These are phyloP conservation scores for Dalbergia cultrata DNA, from an alignment of 306 rosid species.

Conservation along the genomic window DNA sequence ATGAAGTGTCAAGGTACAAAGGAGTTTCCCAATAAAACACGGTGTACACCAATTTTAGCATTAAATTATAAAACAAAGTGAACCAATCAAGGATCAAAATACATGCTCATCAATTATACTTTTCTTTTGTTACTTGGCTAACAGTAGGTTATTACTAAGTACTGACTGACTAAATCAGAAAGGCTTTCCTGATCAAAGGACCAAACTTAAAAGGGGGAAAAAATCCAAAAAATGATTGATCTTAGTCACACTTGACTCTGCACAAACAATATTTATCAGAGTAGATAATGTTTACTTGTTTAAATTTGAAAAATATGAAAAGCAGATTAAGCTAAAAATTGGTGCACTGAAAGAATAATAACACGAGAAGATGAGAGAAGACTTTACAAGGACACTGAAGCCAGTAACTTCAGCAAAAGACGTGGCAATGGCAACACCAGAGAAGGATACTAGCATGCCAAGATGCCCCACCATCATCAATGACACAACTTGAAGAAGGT, in stretches of 20 bases:
- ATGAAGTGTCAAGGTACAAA: neutral
- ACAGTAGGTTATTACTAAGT: neutral
- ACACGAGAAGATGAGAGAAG: neutral
- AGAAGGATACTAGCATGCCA: constrained; percentile 51
- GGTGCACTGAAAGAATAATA: neutral
- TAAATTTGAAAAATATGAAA: constrained; percentile 7
- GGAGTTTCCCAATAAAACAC: neutral
- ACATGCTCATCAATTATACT: neutral
- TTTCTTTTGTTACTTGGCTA: constrained; percentile 1
- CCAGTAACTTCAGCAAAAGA: constrained; percentile 61
- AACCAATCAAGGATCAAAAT: neutral
- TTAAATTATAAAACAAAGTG: constrained; percentile 3
- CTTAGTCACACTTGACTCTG: neutral
- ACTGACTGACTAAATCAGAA: neutral
- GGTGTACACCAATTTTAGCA: neutral
- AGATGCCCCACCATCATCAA: constrained; percentile 61
- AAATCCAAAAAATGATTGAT: neutral
- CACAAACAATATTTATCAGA: neutral
- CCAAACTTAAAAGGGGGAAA: too few relatives aligned
- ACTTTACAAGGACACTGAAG: constrained; percentile 54
- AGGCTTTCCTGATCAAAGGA: neutral
- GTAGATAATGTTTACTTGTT: neutral
- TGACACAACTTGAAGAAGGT: constrained; percentile 57
- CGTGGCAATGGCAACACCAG: constrained; percentile 60
- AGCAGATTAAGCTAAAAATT: neutral